Evolutionary conservation across 1,139 yeast species (phyloP), one percentile per base, ranked within the genome.

Genomic region (Wickerhamomyces sp.): DNA sequence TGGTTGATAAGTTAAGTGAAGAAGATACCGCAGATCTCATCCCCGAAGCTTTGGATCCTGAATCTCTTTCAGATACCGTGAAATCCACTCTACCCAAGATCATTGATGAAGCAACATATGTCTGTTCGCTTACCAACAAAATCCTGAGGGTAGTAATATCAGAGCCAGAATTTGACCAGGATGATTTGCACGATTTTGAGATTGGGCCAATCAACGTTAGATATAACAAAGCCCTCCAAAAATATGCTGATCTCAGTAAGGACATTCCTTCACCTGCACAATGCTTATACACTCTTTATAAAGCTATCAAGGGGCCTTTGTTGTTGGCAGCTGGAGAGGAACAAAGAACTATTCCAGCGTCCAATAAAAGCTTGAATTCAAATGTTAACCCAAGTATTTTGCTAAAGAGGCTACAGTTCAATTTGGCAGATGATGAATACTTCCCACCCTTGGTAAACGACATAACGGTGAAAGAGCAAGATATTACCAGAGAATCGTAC

Each of bases 291-390:
- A 79, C 83, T 18, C 54, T 82, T 19, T 68, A 74, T 41, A 77
- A 76, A 47, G 81, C 80, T 3, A 62, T 83, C 37, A 75, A 68
- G 47, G 88, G 86, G 0, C 89, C 90, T 0, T 55, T 83, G 6
- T 57, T 65, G 13, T 59, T 71, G 26, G 60, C 58, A 3, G 63
- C 72, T 1, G 59, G 54, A 4, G 73, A 69, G n/a, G 71, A 70
- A 14, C 60, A 66, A 4, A 78, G 73, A 48, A 73, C 82, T 0
- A 77, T 83, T 15, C 67, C 72, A 45, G 59, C 76, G 5, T 56
- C 62, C n/a, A 68, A 69, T 33, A 67, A 76, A 2, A 64, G 69
- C 2, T 60, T 82, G 45, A 76, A 73, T 42, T 63, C 82, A 0
- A 76, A 74, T 41, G 58, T 81, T 5, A 80, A 84, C 48, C 70